Evolutionary conservation across 305 asterid species (phyloP), one percentile per base, ranked within the genome.

Genomic region (Fraxinus sp.): DNA sequence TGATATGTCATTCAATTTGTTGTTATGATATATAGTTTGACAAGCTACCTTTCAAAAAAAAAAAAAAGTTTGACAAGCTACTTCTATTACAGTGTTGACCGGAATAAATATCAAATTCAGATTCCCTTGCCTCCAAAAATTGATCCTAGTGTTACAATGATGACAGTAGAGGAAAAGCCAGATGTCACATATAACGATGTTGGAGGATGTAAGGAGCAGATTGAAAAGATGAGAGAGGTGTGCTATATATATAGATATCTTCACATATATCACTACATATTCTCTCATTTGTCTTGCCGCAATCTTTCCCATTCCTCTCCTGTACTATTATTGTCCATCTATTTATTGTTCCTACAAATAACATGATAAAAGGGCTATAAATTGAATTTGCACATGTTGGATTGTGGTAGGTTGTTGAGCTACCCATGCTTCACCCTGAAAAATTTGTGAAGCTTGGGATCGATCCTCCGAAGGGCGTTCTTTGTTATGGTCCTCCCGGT

Each of bases 121-220:
- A 96, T 96, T 77, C 99, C 98, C 7, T 86, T 96, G 89, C 99
- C 97, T 14, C 98, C 99, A 8, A 93, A 94, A 88, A 96, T 96
- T 86, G 99, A 96, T 89, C 99, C 99, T 75, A 96, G 97, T 84
- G 98, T 96, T 52, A 96, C 98, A 75, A 96, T 96, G 99, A 96
- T 96, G 99, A 93, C 99, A 13, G 99, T 94, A 57, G 99, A 96
- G 87, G 98, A 94, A 88, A 96, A 96, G 84, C 99, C 99, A n/a
- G 87, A 84, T 81, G 87, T 84, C 11, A 84, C 85, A 22, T 84
- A 86, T 75, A 84, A 81, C 28, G 99, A 86, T 79, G 85, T 86
- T 78, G 87, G 89, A 46, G 89, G 85, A 32, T 84, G 99, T 14
- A 96, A 94, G 91, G 99, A 96, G 86, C 99, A 96, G 87, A 96